Evolutionary conservation across 2,329 filamentous ascomycete species (phyloP), one percentile per base, ranked within the genome.

Genomic region (Beauveria varroae): DNA sequence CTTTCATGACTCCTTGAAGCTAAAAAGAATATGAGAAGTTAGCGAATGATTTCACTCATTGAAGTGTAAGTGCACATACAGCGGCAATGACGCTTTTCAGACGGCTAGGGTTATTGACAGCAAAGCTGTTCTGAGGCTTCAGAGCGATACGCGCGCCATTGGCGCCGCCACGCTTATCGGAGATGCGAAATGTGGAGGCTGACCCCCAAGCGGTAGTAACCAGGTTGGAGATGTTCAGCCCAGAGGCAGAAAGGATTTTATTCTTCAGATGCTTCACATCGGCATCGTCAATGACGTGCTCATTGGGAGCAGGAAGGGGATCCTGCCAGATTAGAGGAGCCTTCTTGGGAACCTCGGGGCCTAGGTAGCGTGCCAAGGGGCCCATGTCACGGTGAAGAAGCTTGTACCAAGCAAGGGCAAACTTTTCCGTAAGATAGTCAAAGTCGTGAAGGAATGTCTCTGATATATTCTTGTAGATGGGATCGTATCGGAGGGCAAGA

Each of bases 141-240:
- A 93, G 86, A 40, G 87, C 86, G 68, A 93, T 90, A 67, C 89
- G 89, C 9, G 84, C 89, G 67, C 89, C 89, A 69, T 93, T 93
- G 75, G 89, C 89, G 70, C 89, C 89, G 66, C 89, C 89, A 66
- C 89, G 89, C 84, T 92, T 92, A 79, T 93, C 89, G 66, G 85
- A 83, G 67, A 85, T 82, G 64, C 88, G 87, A 85, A 87, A 91
- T 30, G 86, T 87, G 1, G 87, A 87, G 22, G 87, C 87, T 0
- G 88, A 84, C 1, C 85, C 85, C 84, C 86, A 91, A 28, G 88
- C 87, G 10, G 82, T 81, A 8, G 81, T 79, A 57, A 92, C 81
- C 63, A 92, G 78, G 73, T 85, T 85, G 62, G 80, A 78, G 6
- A 81, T 75, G 61, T 81, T 79, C 5, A 91, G 68, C 14, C 86